phyloP scores from a whole-genome alignment of 257 asterid genomes.

The Craterostigma plantagineum region DNA sequence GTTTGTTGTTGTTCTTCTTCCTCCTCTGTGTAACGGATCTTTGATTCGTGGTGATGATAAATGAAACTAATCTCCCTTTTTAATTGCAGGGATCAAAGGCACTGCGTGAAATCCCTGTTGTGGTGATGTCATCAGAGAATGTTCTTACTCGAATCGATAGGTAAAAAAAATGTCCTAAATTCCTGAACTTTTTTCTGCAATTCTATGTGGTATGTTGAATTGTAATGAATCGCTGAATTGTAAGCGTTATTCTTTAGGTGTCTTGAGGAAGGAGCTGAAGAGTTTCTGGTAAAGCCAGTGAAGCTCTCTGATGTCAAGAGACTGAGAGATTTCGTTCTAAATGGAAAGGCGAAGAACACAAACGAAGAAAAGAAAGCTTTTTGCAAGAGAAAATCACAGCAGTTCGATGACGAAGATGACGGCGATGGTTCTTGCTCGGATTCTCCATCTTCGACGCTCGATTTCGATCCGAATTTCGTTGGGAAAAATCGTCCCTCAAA shows the following conservation, averaged over 20 bases:
- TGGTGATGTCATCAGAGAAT: slow-evolving; percentile 83
- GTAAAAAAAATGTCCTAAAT: slow-evolving; percentile 24
- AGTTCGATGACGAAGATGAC: slow-evolving; percentile 2
- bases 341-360: slow-evolving; percentile 17
- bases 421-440: background rate
- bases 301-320: slow-evolving; percentile 63
- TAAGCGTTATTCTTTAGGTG: too few species aligned
- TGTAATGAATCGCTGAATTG: too few species aligned
- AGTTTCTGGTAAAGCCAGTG: slow-evolving; percentile 71
- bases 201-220: background rate
- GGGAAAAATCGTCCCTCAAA: too few species aligned
- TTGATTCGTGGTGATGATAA: too few species aligned
- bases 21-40: background rate
- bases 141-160: slow-evolving; percentile 57
- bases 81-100: slow-evolving; percentile 46
- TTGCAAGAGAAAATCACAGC: slow-evolving; percentile 29
- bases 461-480: slow-evolving; percentile 2
- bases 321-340: slow-evolving; percentile 27
- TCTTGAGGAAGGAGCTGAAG: slow-evolving; percentile 80
- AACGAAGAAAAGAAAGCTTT: slow-evolving; percentile 7
- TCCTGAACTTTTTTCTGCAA: background rate
- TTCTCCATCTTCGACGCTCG: slow-evolving; percentile 8
- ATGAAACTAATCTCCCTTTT: background rate
- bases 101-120: slow-evolving; percentile 63
- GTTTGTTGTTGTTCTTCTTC: slow-evolving; percentile 19